These are phyloP conservation scores for Debaryomyces coudertii DNA, from an alignment of 1,139 yeast species.

Conservation along the genomic window DNA sequence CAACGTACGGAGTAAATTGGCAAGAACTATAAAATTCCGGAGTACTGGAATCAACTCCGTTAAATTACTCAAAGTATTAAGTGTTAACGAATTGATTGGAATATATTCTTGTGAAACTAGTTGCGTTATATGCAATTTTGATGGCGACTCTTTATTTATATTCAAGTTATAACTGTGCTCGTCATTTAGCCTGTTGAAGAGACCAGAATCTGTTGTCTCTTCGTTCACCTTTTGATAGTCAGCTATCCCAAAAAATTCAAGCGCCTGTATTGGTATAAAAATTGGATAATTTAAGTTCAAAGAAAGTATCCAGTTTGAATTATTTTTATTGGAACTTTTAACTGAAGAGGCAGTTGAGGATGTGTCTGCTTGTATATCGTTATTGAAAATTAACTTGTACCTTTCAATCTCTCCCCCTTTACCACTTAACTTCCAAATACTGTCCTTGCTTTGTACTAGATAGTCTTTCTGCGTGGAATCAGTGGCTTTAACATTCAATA, in stretches of 20 bases:
- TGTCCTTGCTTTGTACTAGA: constrained; percentile 23
- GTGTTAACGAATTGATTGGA: constrained; percentile 24
- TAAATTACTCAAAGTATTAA: constrained; percentile 30
- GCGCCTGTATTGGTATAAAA: constrained; percentile 29
- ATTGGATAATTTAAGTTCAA: constrained; percentile 31
- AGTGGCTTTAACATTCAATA: constrained; percentile 15
- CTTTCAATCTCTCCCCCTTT: constrained; percentile 1
- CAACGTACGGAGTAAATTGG: constrained; percentile 18
- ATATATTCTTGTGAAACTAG: constrained; percentile 14
- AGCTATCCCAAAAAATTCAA: constrained; percentile 35
- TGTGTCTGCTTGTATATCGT: not conserved
- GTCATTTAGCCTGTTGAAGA: constrained; percentile 24
- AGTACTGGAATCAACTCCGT: constrained; percentile 31
- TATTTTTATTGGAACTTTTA: not conserved
- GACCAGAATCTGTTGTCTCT: constrained; percentile 9
- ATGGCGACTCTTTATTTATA: constrained; percentile 10
- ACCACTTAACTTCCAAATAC: constrained; percentile 22
- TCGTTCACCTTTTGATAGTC: constrained; percentile 14
- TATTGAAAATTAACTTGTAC: constrained; percentile 4
- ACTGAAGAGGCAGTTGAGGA: not conserved
- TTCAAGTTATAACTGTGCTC: constrained; percentile 17
- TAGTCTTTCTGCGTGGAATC: constrained; percentile 21
- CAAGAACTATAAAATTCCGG: constrained; percentile 35
- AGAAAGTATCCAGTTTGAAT: constrained; percentile 23
- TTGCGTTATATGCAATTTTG: constrained; percentile 12